Evolutionary conservation across 2,329 filamentous ascomycete species (phyloP), one percentile per base, ranked within the genome.

Genomic region (Aspergillus sp.): DNA sequence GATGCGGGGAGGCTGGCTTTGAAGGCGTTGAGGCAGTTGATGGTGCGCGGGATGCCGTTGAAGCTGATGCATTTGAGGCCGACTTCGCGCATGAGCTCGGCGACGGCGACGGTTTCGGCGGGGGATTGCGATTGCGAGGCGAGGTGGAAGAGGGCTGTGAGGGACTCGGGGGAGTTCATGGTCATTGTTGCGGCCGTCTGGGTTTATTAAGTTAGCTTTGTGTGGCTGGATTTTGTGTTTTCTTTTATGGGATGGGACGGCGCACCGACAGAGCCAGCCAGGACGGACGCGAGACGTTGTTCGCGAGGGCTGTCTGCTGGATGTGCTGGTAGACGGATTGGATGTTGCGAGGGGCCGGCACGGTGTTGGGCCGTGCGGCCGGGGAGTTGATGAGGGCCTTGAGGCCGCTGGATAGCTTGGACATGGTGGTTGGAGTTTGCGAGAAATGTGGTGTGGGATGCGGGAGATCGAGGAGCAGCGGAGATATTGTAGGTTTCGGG

Each of bases 101-200:
- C 72, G 14, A 65, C 61, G 16, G 63, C 62, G 36, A 72, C 48
- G 32, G 58, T 60, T 19, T 67, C 59, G 1, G 64, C 53, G 11
- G 60, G 26, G 2, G 65, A 55, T n/a, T 61, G 59, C 7, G 63
- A 53, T 10, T 65, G 56, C 3, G 70, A 68, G 7, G 70, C 74
- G 17, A 75, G 62, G 44, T 79, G 65, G 72, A 84, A 85, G 11
- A 92, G 80, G 19, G 80, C 72, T 3, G 82, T 73, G 59, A 93
- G 82, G 3, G 88, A 87, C 52, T 88, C 86, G 20, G 89, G 89
- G 1, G 89, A 91, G 76, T 95, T 94, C 77, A 94, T 84, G 1
- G 90, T 94, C 75, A 93, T 89, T 1, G 89, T 90, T 16, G 89
- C 86, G 30, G 89, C 90, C 1, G 89, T 87, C 85, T 90, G 20